Base-by-base conservation (phyloP, 768 basidiomycete genomes). In the Suillus brevipes region DNA sequence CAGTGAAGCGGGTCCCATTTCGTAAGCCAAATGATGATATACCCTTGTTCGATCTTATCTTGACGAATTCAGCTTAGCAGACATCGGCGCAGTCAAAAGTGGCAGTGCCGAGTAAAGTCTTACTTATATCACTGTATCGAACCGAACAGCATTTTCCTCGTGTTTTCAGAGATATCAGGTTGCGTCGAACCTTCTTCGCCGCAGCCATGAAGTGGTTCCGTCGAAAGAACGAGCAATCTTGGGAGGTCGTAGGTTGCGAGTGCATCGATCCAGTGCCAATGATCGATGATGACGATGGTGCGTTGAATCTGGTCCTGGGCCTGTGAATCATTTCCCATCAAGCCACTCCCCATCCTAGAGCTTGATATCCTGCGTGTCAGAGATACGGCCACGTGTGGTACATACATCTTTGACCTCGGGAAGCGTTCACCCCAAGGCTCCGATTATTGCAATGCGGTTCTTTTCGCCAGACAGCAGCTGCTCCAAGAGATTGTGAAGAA, bases 201-300 rank as follows among this genome's bases (percentile, higher is more conserved):
- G 65, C 53, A 55, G 23, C 61, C 62, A 75, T 77, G 73, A 71
- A 73, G 71, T 78, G 78, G 66, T 84, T 89, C 69, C 82, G 85
- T 66, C 82, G 85, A 65, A 84, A 81, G 67, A 64, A 60, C 61
- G 85, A 89, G 71, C 78, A 78, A 10, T 85, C 89, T 43, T 93
- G 91, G 91, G 91, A 93, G 78, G 90, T 92, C 49, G 88, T 92
- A 36, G 87, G 87, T 64, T 86, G 81, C 71, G 85, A 83, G 70
- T 76, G 79, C 38, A 85, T 93, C 58, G 84, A 87, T 55, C 87
- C 91, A 31, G 83, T 92, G 16, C 80, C 84, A 20, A 85, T 83
- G 75, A 89, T 86, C 74, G 83, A 85, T 67, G 86, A 86, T 31
- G 77, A 79, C 61, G 85, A 89, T 67, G 87, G 87, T 87, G 64